Percentiles rank a stretch among this genome's conserved stretches.
Evolutionary conservation across 108 stramenopile genomes (phyloP).

Genomic region (Phaeodactylum tricornutum): DNA sequence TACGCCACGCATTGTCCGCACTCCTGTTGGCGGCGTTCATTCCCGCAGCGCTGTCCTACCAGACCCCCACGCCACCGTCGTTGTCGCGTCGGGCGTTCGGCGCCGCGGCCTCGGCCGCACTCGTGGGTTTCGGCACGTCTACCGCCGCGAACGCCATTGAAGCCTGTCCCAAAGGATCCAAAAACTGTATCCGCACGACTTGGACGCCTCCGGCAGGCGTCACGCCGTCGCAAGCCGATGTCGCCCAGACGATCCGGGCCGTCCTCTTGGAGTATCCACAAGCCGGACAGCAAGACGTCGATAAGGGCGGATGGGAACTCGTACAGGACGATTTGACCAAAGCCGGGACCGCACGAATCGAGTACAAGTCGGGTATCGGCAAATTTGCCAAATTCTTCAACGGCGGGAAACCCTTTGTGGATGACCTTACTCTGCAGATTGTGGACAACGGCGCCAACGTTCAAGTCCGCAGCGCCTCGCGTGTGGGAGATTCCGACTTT

Average conservation of each 20-base stretch:
- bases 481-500: slow-evolving; percentile 79
- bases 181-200: slow-evolving; percentile 67
- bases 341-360: slow-evolving; percentile 35
- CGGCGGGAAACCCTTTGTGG: slow-evolving; percentile 78
- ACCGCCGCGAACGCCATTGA: slow-evolving; percentile 45
- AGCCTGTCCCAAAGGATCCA: slow-evolving; percentile 44
- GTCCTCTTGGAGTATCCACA: slow-evolving; percentile 3
- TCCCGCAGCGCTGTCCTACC: slow-evolving; percentile 2
- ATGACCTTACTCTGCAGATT: slow-evolving; percentile 65
- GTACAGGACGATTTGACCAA: slow-evolving; percentile 35
- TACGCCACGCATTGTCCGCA: no score
- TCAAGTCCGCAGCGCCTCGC: slow-evolving; percentile 41
- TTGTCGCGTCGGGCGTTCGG: slow-evolving; percentile 1
- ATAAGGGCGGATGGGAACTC: slow-evolving; percentile 63
- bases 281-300: slow-evolving; percentile 47
- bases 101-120: slow-evolving; percentile 12
- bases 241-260: neutral
- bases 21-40: no score
- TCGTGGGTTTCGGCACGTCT: slow-evolving; percentile 4
- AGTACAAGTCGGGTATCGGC: slow-evolving; percentile 68
- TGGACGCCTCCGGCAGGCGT: slow-evolving; percentile 63
- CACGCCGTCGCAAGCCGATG: slow-evolving; percentile 13
- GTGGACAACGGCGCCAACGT: slow-evolving; percentile 31
- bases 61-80: neutral
- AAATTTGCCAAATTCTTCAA: slow-evolving; percentile 80